Conservation (phyloP, 1,139 yeast species). For the Taphrina betulina region DNA sequence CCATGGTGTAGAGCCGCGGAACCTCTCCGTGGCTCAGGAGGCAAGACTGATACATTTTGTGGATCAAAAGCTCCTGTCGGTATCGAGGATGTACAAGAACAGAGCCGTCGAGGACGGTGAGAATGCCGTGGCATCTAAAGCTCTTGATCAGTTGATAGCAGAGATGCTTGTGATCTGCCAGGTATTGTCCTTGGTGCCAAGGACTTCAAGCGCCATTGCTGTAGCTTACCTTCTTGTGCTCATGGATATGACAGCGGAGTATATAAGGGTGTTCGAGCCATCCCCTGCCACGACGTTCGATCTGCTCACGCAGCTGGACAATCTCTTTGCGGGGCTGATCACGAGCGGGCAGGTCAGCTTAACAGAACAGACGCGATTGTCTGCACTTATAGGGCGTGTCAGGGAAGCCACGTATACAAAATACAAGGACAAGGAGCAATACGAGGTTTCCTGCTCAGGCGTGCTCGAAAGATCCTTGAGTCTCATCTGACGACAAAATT, state of each 20-base stretch:
- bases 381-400: background rate
- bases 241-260: constrained; percentile 37
- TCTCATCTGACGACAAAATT: background rate
- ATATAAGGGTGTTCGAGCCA: constrained; percentile 3
- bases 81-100: constrained; percentile 67
- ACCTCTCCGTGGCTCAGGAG: constrained; percentile 51
- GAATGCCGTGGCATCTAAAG: constrained; percentile 42
- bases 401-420: constrained; percentile 5
- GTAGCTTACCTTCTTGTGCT: constrained; percentile 37
- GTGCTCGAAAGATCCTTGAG: constrained; percentile 1
- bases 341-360: constrained; percentile 19
- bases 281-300: constrained; percentile 19
- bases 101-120: constrained; percentile 45
- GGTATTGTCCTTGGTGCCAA: constrained; percentile 40
- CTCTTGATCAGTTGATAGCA: constrained; percentile 45
- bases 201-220: constrained; percentile 33
- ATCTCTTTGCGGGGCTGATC: constrained; percentile 33
- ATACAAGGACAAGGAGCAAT: constrained; percentile 3
- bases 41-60: constrained; percentile 60
- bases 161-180: constrained; percentile 54
- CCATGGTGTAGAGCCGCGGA: too few relatives aligned
- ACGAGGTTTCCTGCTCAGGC: constrained; percentile 1
- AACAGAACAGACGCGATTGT: constrained; percentile 17
- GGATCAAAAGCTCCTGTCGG: constrained; percentile 57
- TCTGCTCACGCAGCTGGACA: constrained; percentile 34